Conservation (phyloP, 163 green algal genomes). For the Scenedesmus sp. region DNA sequence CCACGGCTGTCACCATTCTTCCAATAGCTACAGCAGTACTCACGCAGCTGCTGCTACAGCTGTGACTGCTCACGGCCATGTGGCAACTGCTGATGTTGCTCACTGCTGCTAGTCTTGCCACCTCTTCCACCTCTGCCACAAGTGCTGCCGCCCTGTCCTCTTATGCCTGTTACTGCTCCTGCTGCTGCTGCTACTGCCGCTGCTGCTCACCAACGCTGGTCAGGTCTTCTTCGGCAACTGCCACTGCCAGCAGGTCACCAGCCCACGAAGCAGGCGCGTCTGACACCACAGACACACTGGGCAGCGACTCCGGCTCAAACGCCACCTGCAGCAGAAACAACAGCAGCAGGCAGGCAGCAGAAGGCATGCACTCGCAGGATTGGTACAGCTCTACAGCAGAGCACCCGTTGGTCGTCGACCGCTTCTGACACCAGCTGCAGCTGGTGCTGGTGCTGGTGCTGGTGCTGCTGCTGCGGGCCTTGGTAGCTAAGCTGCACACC, state of each 20-base stretch:
- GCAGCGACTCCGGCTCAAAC: constrained; percentile 65
- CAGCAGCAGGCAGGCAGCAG: neutral
- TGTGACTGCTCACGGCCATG: neutral
- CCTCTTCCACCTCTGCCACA: constrained; percentile 68
- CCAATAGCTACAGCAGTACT: no score
- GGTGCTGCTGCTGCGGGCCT: no score
- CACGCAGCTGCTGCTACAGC: no score
- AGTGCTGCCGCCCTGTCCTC: no score
- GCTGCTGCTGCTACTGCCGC: neutral
- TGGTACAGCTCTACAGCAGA: no score
- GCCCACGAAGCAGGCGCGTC: constrained; percentile 39
- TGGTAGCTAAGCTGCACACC: no score
- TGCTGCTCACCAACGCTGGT: constrained; percentile 51
- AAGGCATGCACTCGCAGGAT: neutral
- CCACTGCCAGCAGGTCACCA: constrained; percentile 69
- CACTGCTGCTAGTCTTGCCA: constrained; percentile 59
- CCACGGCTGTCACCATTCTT: no score
- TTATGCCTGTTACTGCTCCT: neutral
- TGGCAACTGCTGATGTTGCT: constrained; percentile 19
- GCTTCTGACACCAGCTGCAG: no score
- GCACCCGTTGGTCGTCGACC: no score
- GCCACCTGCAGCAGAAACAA: constrained; percentile 34
- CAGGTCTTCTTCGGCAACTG: constrained; percentile 68
- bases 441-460: no score
- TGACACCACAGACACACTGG: constrained; percentile 45